Evolutionary conservation across 2,329 filamentous ascomycete genomes (phyloP), one percentile per base, ranked within the genome.

Genomic region (Colletotrichum karsti): DNA sequence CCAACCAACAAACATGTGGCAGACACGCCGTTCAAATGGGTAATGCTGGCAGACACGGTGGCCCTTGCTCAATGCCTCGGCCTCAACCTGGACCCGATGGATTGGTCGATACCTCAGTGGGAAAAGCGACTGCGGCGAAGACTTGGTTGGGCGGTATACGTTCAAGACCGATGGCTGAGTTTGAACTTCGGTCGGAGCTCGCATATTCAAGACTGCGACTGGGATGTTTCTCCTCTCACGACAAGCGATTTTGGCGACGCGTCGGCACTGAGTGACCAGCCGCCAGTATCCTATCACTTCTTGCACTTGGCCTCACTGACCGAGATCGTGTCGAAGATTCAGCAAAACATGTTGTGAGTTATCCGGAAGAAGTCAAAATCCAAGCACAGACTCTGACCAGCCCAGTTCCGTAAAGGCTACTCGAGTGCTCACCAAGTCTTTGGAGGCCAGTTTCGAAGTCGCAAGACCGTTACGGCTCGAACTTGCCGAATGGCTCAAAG

Each of bases 1-100:
- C 63, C 63, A 4, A 67, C 63, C 13, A 67, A 67, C 15, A 56
- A 35, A 12, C 63, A 67, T 7, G 63, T 67, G 10, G 63, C 63
- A 2, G 63, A 67, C 12, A 67, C 63, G 12, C 63, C 63, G 10
- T 67, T 67, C 41, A 67, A 67, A 41, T 67, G 63, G 63, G 50
- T 63, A 12, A 67, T 67, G 63, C 50, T 67, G 0, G 63, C 58
- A 9, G 63, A 67, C 63, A 67, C 63, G 0, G 63, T 63, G 1
- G 63, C 63, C 3, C 48, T 67, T 0, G 58, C 63, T 1, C 63
- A 67, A 35, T 67, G 58, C 13, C 48, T 67, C 0, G 63, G 63
- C 3, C 57, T 67, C 24, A 67, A 67, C 2, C 48, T 67, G 10
- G 63, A 63, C 20, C 63, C 63, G 2, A 13, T 12, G 8, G 50